phyloP scores from a whole-genome alignment of 768 basidiomycete species.

The Suillus plorans region DNA sequence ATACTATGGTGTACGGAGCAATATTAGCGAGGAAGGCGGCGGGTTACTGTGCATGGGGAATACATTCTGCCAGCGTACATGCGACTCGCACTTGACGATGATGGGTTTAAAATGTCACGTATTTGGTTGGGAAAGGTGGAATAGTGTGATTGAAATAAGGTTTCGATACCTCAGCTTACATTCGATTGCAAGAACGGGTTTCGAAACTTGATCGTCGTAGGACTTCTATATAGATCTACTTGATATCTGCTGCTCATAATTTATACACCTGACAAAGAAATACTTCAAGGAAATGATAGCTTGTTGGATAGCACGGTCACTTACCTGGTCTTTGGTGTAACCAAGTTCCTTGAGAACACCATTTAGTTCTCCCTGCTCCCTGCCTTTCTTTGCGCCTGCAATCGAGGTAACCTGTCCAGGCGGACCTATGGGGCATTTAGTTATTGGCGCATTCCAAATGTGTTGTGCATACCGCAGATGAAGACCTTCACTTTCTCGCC shows the following conservation, averaged over 20 bases:
- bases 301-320: neutral
- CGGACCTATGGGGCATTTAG: constrained; percentile 46
- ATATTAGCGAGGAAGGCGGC: neutral
- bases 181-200: neutral
- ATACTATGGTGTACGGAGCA: neutral
- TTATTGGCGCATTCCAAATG: neutral
- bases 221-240: neutral
- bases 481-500: constrained; percentile 86
- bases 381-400: constrained; percentile 86
- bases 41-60: neutral
- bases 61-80: neutral
- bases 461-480: constrained; percentile 69
- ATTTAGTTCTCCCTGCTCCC: constrained; percentile 79
- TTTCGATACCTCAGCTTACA: neutral
- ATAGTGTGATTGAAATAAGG: neutral
- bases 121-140: neutral
- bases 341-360: constrained; percentile 87
- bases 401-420: constrained; percentile 88
- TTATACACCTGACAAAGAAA: constrained; percentile 37
- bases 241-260: constrained; percentile 27
- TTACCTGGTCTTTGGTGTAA: constrained; percentile 85
- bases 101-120: neutral
- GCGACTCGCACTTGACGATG: neutral
- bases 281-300: constrained; percentile 1
- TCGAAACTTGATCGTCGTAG: neutral